These are phyloP conservation scores for Amanita rubescens DNA, from an alignment of 768 basidiomycete genomes.

Conservation along the genomic window DNA sequence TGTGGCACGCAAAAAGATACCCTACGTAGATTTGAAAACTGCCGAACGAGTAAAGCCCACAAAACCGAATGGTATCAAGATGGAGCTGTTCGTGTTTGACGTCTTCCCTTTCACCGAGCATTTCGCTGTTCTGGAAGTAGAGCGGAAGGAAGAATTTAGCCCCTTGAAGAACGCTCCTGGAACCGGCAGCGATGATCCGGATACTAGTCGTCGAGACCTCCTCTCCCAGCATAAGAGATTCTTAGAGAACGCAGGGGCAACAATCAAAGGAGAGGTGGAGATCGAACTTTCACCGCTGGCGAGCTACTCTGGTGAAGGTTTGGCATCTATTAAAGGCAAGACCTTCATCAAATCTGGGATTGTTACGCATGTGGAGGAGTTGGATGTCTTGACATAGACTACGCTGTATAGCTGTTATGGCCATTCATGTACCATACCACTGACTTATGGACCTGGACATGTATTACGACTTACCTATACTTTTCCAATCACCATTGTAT, in stretches of 20 bases:
- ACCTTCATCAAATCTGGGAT: slow-evolving; percentile 69
- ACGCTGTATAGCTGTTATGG: neutral
- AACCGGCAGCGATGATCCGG: slow-evolving; percentile 81
- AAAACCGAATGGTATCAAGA: slow-evolving; percentile 98
- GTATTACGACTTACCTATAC: neutral
- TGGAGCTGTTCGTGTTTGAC: slow-evolving; percentile 98
- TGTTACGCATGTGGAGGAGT: slow-evolving; percentile 56
- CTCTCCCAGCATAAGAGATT: slow-evolving; percentile 83
- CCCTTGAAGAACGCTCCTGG: slow-evolving; percentile 98
- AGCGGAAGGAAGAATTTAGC: slow-evolving; percentile 86
- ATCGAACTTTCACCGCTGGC: slow-evolving; percentile 88
- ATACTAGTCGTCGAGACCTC: slow-evolving; percentile 85
- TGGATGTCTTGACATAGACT: slow-evolving; percentile 57
- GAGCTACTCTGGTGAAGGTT: slow-evolving; percentile 88
- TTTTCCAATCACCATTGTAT: neutral
- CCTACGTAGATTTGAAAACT: slow-evolving; percentile 63
- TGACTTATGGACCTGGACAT: neutral
- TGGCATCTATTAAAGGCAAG: slow-evolving; percentile 73
- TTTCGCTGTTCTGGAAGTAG: slow-evolving; percentile 86
- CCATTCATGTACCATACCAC: neutral
- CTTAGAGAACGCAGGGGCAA: slow-evolving; percentile 73
- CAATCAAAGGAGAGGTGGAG: slow-evolving; percentile 63
- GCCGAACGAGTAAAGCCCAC: slow-evolving; percentile 71
- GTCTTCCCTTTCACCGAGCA: slow-evolving; percentile 87
- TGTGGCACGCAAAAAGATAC: slow-evolving; percentile 97